Percentiles rank a stretch among this genome's conserved stretches.
phyloP scores from a whole-genome alignment of 768 basidiomycete genomes.

The Psilocybe subaeruginosa region DNA sequence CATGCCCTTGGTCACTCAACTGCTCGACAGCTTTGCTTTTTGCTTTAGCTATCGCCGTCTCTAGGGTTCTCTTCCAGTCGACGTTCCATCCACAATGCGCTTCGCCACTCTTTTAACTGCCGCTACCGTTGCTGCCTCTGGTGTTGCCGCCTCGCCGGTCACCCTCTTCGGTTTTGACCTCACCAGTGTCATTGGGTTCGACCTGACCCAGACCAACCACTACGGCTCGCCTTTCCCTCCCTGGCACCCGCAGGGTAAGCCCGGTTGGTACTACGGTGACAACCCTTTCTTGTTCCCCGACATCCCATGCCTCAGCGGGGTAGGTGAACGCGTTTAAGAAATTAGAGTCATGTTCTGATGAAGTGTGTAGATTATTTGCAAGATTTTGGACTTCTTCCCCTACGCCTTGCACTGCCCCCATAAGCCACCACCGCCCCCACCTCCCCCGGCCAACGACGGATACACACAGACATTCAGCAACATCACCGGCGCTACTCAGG shows the following conservation, averaged over 20 bases:
- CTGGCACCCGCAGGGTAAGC: conserved; percentile 33
- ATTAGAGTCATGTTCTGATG: conserved; percentile 4
- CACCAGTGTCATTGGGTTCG: conserved; percentile 22
- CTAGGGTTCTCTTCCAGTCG: background rate
- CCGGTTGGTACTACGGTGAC: conserved; percentile 48
- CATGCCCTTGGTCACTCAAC: background rate
- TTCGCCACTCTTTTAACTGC: conserved; percentile 29
- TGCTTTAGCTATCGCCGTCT: background rate
- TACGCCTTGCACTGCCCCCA: conserved; percentile 40
- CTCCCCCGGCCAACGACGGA: conserved; percentile 26
- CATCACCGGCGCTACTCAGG: conserved; percentile 45
- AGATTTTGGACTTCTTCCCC: conserved; percentile 36
- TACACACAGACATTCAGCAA: conserved; percentile 43
- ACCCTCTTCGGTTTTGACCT: conserved; percentile 15
- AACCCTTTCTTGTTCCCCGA: conserved; percentile 29
- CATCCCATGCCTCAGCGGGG: conserved; percentile 35
- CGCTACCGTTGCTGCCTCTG: conserved; percentile 24
- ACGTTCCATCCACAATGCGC: conserved; percentile 28
- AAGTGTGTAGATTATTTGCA: conserved; percentile 37
- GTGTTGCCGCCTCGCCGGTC: conserved; percentile 25
- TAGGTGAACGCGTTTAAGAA: conserved; percentile 15
- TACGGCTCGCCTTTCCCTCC: conserved; percentile 43
- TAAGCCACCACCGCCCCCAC: conserved; percentile 13
- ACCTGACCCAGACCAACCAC: conserved; percentile 33
- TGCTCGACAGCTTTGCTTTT: background rate